Evolutionary conservation across 495 filamentous ascomycete genomes (phyloP), one percentile per base, ranked within the genome.

Genomic region (Trichoderma reesei): DNA sequence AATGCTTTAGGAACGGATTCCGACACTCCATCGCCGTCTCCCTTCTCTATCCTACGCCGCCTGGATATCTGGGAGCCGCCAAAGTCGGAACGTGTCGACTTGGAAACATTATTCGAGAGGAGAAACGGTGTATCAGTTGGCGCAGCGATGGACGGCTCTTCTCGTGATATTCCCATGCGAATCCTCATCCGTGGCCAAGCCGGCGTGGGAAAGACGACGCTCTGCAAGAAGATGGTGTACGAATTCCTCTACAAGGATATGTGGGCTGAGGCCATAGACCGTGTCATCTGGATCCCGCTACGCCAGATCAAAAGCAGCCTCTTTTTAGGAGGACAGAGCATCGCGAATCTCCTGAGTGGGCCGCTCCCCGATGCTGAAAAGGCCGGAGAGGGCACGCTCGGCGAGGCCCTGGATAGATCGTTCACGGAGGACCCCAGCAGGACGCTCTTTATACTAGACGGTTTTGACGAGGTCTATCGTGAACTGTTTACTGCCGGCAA

Each of bases 181-280:
- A 42, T 60, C 5, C 59, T 61, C 16, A 61, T 65, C 42, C 63
- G 63, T 36, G 63, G 63, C 14, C 63, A 42, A 16, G 41, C 63
- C 33, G 54, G 63, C 8, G 63, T 65, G 11, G 63, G 63, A 3
- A 65, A 65, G 54, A 61, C 11, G 2, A 65, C 63, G 1, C 54
- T 65, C 18, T 65, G 63, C 63, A 65, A 65, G 34, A 65, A 65
- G 37, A 65, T 65, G 9, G 63, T 65, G 8, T 56, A 65, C 34
- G 63, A 65, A 41, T 65, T 65, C 37, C 37, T 65, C 14, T 16
- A 60, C 36, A 18, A 42, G 10, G 51, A 56, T 2, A 26, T 42
- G 42, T 65, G 63, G 63, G 34, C n/a, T 20, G 33, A 20, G 20
- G 26, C 8, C 34, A 41, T 65, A 14, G 33, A 60, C 1, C 63